phyloP scores from a whole-genome alignment of 2,329 filamentous ascomycete species.

The Grosmannia serpens region DNA sequence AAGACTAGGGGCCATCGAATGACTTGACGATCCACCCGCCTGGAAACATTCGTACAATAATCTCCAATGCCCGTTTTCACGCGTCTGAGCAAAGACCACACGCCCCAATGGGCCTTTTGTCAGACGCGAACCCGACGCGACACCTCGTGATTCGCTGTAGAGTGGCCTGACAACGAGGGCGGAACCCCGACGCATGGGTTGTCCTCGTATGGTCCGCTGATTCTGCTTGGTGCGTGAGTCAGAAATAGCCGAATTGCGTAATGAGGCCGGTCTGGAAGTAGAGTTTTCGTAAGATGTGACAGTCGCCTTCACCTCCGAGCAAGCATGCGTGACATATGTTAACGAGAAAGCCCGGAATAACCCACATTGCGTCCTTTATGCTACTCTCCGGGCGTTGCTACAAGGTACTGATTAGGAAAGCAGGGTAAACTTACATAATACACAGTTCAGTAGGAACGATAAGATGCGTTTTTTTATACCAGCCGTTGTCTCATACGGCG shows the following conservation, averaged over 20 bases:
- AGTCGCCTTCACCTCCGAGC: too few relatives aligned
- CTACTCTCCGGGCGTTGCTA: too few relatives aligned
- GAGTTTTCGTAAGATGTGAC: too few relatives aligned
- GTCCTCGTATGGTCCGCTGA: background rate
- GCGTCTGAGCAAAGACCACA: background rate
- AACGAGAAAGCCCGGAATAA: too few relatives aligned
- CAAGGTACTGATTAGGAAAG: too few relatives aligned
- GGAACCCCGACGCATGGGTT: background rate
- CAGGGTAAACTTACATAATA: too few relatives aligned
- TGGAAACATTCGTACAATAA: background rate
- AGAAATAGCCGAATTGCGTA: background rate
- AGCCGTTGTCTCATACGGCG: too few relatives aligned
- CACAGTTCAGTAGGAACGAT: too few relatives aligned
- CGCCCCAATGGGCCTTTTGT: background rate
- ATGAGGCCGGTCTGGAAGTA: too few relatives aligned
- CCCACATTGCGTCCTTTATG: too few relatives aligned
- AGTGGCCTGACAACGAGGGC: background rate
- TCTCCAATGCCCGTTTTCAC: background rate
- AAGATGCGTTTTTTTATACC: too few relatives aligned
- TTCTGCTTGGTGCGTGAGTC: background rate
- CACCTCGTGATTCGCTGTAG: background rate
- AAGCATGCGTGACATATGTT: too few relatives aligned
- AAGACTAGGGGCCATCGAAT: background rate
- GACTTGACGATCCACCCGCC: background rate
- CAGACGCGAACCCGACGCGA: background rate